These are phyloP conservation scores for Sporothrix humicola DNA, from an alignment of 2,329 filamentous ascomycete species.

Conservation along the genomic window DNA sequence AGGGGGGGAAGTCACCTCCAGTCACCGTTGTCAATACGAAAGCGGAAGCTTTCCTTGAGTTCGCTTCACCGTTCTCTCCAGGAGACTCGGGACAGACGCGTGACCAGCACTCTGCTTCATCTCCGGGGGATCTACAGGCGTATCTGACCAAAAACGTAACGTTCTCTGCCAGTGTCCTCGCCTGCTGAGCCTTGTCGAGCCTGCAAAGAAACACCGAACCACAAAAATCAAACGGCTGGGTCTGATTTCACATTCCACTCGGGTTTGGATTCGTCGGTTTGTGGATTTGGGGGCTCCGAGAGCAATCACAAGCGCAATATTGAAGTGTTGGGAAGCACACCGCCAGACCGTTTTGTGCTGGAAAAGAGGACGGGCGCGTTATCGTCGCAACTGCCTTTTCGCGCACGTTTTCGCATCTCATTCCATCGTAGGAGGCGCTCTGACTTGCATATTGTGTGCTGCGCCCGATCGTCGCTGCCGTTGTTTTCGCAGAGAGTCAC, in stretches of 20 bases:
- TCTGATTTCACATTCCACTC: background rate
- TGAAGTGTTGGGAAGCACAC: background rate
- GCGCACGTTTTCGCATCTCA: background rate
- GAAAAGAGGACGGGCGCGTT: background rate
- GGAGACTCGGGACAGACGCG: no score
- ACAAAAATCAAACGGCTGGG: background rate
- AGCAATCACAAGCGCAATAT: background rate
- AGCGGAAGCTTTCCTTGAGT: background rate
- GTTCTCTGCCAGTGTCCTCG: background rate
- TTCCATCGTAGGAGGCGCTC: background rate
- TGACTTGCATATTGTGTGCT: conserved; percentile 1
- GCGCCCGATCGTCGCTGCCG: background rate
- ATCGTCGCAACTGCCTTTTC: background rate
- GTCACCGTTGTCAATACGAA: conserved; percentile 16
- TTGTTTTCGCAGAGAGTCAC: background rate
- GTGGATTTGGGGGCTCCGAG: background rate
- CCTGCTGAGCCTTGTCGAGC: background rate
- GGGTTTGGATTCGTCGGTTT: background rate
- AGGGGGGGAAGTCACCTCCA: background rate
- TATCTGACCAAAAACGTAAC: no score
- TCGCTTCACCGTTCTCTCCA: background rate
- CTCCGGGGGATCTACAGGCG: no score
- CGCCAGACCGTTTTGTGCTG: background rate
- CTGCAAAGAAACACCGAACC: background rate
- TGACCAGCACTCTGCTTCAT: no score